phyloP scores from a whole-genome alignment of 2,329 filamentous ascomycete species.

The Cercospora sp. region DNA sequence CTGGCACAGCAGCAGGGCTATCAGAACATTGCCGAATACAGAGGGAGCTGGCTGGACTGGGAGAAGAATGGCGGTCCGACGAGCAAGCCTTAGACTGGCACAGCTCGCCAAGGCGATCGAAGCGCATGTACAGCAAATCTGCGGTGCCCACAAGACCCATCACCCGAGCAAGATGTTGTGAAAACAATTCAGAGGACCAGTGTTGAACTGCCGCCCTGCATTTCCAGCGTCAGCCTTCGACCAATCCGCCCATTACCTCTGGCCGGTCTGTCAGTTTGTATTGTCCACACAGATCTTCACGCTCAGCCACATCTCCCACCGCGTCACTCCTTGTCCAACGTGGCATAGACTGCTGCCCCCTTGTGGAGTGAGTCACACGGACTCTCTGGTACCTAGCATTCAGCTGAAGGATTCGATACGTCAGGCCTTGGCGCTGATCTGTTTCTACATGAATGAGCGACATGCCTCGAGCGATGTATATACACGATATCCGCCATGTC shows the following conservation, averaged over 20 bases:
- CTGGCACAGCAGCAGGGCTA: conserved; percentile 79
- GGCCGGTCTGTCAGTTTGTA: not conserved
- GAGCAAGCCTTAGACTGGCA: conserved; percentile 28
- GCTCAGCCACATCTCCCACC: not conserved
- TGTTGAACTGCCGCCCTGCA: not conserved
- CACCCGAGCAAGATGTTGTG: not conserved
- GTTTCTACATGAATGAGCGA: not conserved
- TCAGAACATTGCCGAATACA: conserved; percentile 68
- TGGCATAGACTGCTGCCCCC: not conserved
- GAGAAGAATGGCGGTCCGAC: conserved; percentile 66
- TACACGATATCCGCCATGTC: not conserved
- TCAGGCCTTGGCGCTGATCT: not conserved
- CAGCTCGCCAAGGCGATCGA: not conserved
- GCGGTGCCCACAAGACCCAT: not conserved
- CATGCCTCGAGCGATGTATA: not conserved
- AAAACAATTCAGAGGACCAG: not conserved
- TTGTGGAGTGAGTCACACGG: not conserved
- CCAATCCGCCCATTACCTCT: not conserved
- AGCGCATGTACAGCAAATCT: not conserved
- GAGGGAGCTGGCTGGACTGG: conserved; percentile 84
- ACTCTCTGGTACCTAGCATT: not conserved
- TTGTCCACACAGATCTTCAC: not conserved
- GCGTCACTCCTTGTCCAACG: not conserved
- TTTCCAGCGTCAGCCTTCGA: not conserved
- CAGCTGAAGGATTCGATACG: not conserved